phyloP scores from a whole-genome alignment of 108 stramenopile species.

The Parietichytrium sp. region DNA sequence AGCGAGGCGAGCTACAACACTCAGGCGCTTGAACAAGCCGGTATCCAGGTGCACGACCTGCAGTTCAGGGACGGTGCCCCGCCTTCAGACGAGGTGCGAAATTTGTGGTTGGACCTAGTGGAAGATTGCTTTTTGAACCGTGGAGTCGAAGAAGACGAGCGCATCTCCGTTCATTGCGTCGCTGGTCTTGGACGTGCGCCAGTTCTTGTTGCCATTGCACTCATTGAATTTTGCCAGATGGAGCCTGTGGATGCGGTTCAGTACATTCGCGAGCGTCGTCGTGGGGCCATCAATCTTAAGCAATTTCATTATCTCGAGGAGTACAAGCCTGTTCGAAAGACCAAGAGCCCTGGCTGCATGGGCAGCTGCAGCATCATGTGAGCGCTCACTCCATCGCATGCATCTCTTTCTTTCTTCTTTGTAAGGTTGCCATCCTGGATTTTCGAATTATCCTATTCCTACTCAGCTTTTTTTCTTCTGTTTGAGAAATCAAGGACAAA shows the following conservation, averaged over 20 bases:
- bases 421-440: too few species aligned
- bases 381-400: background rate
- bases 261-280: constrained; percentile 77
- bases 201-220: constrained; percentile 90
- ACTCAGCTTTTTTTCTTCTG: too few species aligned
- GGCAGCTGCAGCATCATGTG: constrained; percentile 26
- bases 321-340: constrained; percentile 59
- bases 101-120: constrained; percentile 78
- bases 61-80: constrained; percentile 83
- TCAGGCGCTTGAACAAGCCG: constrained; percentile 72
- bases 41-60: constrained; percentile 86
- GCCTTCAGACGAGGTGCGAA: constrained; percentile 77
- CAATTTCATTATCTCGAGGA: constrained; percentile 87
- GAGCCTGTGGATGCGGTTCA: constrained; percentile 89
- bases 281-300: constrained; percentile 92
- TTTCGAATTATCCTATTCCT: too few species aligned
- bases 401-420: background rate
- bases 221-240: constrained; percentile 85
- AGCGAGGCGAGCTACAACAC: constrained; percentile 86
- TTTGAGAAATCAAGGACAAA: too few species aligned
- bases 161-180: constrained; percentile 96
- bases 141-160: background rate
- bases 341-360: background rate
- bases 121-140: constrained; percentile 71
- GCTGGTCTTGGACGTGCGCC: constrained; percentile 96